Percentiles rank a stretch among this genome's conserved stretches.
Conservation (phyloP, 2,329 filamentous ascomycete genomes). For the Fusarium subtropicale region DNA sequence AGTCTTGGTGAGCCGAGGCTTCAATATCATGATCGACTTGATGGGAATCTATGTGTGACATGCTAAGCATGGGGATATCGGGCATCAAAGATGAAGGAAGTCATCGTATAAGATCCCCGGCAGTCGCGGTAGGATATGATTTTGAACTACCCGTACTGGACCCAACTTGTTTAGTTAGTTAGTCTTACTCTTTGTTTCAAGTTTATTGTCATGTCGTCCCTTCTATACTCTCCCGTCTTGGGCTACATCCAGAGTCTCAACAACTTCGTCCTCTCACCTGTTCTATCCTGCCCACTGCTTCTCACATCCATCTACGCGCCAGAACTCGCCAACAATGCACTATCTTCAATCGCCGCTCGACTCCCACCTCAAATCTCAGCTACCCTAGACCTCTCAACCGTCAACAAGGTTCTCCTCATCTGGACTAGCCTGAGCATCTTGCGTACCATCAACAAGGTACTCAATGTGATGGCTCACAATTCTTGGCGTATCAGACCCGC, state of each 20-base stretch:
- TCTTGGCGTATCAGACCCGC: conserved; percentile 44
- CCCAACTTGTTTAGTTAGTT: too few relatives aligned
- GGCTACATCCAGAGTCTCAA: conserved; percentile 5
- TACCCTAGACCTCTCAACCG: conserved; percentile 13
- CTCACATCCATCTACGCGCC: conserved; percentile 32
- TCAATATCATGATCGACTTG: conserved; percentile 4
- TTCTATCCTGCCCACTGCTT: conserved; percentile 36
- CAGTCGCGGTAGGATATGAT: neutral
- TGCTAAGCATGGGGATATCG: neutral
- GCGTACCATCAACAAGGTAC: conserved; percentile 38
- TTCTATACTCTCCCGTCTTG: conserved; percentile 40
- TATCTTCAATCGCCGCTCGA: conserved; percentile 9
- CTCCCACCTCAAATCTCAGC: conserved; percentile 16
- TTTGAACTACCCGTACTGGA: too few relatives aligned
- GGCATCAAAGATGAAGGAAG: neutral
- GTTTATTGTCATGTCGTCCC: conserved; percentile 29
- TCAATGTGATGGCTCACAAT: conserved; percentile 49
- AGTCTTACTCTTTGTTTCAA: neutral
- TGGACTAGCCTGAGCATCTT: conserved; percentile 45
- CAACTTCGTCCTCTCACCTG: conserved; percentile 31
- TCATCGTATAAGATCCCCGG: conserved; percentile 12
- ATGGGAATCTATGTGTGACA: neutral
- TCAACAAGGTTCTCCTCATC: conserved; percentile 28
- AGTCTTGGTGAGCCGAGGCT: conserved; percentile 16
- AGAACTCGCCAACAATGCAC: conserved; percentile 18